phyloP scores from a whole-genome alignment of 2,329 filamentous ascomycete genomes.

The Nannizziopsis arthrosporioides region DNA sequence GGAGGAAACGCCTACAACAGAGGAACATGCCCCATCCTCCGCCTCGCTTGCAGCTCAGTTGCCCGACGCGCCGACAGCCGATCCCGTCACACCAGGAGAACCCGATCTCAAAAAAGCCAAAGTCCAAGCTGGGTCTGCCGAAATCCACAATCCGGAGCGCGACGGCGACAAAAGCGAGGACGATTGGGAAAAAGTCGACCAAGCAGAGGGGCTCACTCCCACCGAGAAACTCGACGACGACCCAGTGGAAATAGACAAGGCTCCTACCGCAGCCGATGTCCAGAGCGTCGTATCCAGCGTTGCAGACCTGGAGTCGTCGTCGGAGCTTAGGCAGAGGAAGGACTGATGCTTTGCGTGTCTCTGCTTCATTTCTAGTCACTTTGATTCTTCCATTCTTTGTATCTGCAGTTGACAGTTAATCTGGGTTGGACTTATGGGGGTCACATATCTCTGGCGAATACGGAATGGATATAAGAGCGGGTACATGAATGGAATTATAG shows the following conservation, averaged over 20 bases:
- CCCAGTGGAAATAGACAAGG: slow-evolving; percentile 24
- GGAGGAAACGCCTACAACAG: not conserved
- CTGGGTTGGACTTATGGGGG: no score
- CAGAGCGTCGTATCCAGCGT: slow-evolving; percentile 28
- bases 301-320: slow-evolving; percentile 15
- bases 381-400: no score
- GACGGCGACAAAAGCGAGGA: slow-evolving; percentile 26
- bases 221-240: slow-evolving; percentile 25
- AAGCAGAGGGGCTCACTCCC: slow-evolving; percentile 17
- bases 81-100: slow-evolving; percentile 35
- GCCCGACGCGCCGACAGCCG: slow-evolving; percentile 39
- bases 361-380: no score
- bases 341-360: not conserved
- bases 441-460: no score
- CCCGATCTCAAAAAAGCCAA: slow-evolving; percentile 40
- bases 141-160: slow-evolving; percentile 10
- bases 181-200: slow-evolving; percentile 32
- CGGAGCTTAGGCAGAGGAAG: slow-evolving; percentile 11
- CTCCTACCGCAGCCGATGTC: slow-evolving; percentile 23
- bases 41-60: slow-evolving; percentile 33
- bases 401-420: no score
- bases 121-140: slow-evolving; percentile 17
- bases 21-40: slow-evolving; percentile 12
- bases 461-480: no score
- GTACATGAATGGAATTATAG: no score